phyloP scores from a whole-genome alignment of 495 filamentous ascomycete species.

The Penicillium desertorum region DNA sequence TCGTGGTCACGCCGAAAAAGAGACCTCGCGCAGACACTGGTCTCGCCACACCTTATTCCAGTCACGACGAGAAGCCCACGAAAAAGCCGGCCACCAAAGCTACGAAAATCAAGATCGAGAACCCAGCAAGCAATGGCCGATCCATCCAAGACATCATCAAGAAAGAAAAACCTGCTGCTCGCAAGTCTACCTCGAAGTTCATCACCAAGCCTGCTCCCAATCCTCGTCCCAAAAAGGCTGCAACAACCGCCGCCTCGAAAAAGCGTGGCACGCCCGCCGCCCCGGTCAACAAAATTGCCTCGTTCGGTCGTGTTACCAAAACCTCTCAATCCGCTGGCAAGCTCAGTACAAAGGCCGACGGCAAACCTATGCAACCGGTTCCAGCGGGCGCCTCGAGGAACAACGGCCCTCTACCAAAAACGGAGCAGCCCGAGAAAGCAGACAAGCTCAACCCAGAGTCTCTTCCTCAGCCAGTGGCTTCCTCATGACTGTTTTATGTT shows the following conservation, averaged over 20 bases:
- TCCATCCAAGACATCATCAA: constrained; percentile 36
- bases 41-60: constrained; percentile 65
- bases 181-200: constrained; percentile 2
- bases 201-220: constrained; percentile 22
- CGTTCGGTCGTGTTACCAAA: constrained; percentile 42
- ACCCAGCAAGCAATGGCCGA: constrained; percentile 34
- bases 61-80: constrained; percentile 38
- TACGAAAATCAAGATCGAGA: constrained; percentile 19
- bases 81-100: constrained; percentile 15
- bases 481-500: constrained; percentile 9
- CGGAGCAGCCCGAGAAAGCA: constrained; percentile 3
- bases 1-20: constrained; percentile 49
- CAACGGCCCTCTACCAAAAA: constrained; percentile 38
- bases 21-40: constrained; percentile 39
- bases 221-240: constrained; percentile 10
- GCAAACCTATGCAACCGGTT: constrained; percentile 42
- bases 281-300: constrained; percentile 34
- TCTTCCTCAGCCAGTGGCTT: constrained; percentile 9
- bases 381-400: constrained; percentile 42
- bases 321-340: constrained; percentile 20
- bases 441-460: background rate
- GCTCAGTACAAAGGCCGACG: constrained; percentile 30
- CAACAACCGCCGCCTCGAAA: constrained; percentile 17
- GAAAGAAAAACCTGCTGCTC: constrained; percentile 11
- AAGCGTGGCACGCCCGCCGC: constrained; percentile 23